phyloP scores from a whole-genome alignment of 192 early-diverging fungal species.

The Coemansia sp. region DNA sequence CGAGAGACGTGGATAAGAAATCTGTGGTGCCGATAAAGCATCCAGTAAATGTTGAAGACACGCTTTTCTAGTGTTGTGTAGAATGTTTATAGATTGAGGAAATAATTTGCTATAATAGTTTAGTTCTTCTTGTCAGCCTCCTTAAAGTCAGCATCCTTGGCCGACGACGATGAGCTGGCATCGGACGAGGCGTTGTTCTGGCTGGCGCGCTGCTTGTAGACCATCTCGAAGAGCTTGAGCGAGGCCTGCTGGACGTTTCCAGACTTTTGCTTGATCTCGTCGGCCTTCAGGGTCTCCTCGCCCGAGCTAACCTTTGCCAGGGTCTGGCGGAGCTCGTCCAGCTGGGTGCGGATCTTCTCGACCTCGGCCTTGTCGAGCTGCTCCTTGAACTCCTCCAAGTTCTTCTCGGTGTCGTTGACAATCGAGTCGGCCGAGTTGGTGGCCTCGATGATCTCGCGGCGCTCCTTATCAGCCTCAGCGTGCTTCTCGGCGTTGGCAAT shows the following conservation, averaged over 20 bases:
- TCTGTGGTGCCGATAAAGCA: constrained; percentile 42
- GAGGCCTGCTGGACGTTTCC: constrained; percentile 84
- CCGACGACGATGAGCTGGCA: constrained; percentile 27
- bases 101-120: not conserved
- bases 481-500: constrained; percentile 86
- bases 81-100: not conserved
- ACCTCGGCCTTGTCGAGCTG: constrained; percentile 86
- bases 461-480: constrained; percentile 90
- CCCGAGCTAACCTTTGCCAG: constrained; percentile 70
- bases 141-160: constrained; percentile 77
- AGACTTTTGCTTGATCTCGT: constrained; percentile 87
- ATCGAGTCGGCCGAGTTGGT: constrained; percentile 90
- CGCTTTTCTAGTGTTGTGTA: constrained; percentile 3
- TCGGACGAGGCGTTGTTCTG: constrained; percentile 36
- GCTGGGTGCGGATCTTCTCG: constrained; percentile 83
- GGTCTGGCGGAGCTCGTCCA: constrained; percentile 78
- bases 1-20: constrained; percentile 68
- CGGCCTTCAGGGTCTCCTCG: constrained; percentile 67
- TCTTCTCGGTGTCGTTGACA: constrained; percentile 92
- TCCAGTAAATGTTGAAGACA: constrained; percentile 35
- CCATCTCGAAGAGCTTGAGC: constrained; percentile 97
- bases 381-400: constrained; percentile 95
- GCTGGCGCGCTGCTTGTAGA: constrained; percentile 83
- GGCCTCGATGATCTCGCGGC: constrained; percentile 93
- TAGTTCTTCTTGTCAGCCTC: constrained; percentile 68